Evolutionary conservation across 1,139 yeast species (phyloP).

Genomic region (Pichia terricola): DNA sequence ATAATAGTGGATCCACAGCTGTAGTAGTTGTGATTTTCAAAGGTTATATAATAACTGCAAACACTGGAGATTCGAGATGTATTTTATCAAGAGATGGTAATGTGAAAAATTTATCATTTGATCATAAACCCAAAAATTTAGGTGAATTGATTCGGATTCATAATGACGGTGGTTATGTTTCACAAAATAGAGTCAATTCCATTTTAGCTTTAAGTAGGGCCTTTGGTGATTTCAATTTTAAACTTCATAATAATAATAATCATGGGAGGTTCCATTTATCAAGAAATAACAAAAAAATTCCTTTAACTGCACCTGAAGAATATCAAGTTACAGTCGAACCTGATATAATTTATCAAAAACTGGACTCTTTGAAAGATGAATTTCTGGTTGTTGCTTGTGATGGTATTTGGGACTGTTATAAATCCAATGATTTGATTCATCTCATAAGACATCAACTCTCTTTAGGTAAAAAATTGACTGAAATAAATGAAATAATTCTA

Average conservation of each 20-base stretch:
- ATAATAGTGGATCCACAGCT: conserved; percentile 63
- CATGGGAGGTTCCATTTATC: conserved; percentile 21
- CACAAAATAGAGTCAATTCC: conserved; percentile 63
- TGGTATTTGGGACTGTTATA: conserved; percentile 75
- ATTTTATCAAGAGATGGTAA: conserved; percentile 43
- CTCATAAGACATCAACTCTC: conserved; percentile 49
- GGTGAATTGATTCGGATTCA: conserved; percentile 71
- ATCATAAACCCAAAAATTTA: conserved; percentile 67
- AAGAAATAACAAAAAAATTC: conserved; percentile 27
- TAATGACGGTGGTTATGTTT: conserved; percentile 64
- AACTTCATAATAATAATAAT: conserved; percentile 26
- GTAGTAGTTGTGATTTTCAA: conserved; percentile 46
- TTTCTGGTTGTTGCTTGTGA: conserved; percentile 65
- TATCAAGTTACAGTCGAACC: conserved; percentile 63
- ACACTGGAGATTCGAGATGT: conserved; percentile 70
- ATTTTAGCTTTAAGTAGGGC: conserved; percentile 66
- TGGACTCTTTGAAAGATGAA: conserved; percentile 35
- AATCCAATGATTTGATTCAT: conserved; percentile 43
- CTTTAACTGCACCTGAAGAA: conserved; percentile 28
- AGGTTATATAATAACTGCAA: conserved; percentile 48
- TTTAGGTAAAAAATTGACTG: conserved; percentile 48
- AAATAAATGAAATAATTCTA: conserved; percentile 47
- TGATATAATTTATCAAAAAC: conserved; percentile 48
- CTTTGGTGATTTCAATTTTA: conserved; percentile 68
- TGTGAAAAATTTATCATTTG: conserved; percentile 58